Evolutionary conservation across 148 eudicot species (phyloP), one percentile per base, ranked within the genome.

Genomic region (Cornus suecica): DNA sequence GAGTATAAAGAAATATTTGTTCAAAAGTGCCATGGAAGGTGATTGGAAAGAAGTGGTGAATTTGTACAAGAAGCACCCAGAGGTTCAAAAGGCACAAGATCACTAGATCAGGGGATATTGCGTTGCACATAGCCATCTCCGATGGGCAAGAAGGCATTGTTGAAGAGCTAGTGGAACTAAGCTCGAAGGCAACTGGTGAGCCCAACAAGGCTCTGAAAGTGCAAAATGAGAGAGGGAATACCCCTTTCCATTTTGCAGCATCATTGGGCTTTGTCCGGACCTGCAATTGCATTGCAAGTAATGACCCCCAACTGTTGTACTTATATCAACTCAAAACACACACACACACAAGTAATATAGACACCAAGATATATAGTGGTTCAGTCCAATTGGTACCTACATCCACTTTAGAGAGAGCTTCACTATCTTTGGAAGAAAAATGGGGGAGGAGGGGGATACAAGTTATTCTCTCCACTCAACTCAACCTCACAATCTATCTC

Each of bases 31-130:
- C 56, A 76, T 76, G 79, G 29, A 61, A 56, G 25, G 73, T n/a
- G 48, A 37, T 4, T 76, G 79, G 79, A 15, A 34, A 0, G 26
- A 41, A 58, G 79, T 76, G 5, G 22, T 32, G 32, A 1, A 68
- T 15, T 31, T 58, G 24, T 76, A 69, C 37, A 18, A 37, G 48
- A 22, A 68, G 8, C 34, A 68, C 25, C 48, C 71, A 3, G 54
- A 25, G 26, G 67, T 60, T 32, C 67, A 58, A 26, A 58, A 0
- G 2, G 67, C 73, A n/a, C 34, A 68, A 68, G 31, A 56, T 76
- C 58, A 76, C 79, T 20, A 23, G 28, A 52, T 15, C 68, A 56
- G 73, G 73, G 20, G 73, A 76, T 26, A 68, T 73, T 13, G 79
- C 73, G 5, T 18, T 76, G 54, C 79, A 76, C 61, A 34, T 76